Base-by-base conservation (phyloP, 2,329 filamentous ascomycete species). In the Penicillium sp. region DNA sequence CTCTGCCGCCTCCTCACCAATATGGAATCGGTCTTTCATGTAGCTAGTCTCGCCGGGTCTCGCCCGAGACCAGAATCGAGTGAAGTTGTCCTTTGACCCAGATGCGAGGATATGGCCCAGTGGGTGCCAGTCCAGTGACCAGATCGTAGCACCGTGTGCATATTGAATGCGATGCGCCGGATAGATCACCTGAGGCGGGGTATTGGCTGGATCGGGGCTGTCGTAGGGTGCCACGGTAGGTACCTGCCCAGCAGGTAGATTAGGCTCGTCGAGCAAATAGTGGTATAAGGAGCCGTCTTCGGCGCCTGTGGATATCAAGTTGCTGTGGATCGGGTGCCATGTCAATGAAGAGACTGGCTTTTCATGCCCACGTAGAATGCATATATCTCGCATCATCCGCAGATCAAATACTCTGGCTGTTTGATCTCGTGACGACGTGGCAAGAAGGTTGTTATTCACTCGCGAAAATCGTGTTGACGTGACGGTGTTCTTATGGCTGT, bases 61-160 rank as follows among this genome's bases (percentile, higher is more conserved):
- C 13, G 89, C 83, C 37, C 93, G 85, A 3, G 91, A 90, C 93
- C 93, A 98, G 75, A 98, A 98, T 42, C 93, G 85, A 2, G 93
- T 97, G 54, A 95, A 91, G 35, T 93, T 86, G 69, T 98, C 93
- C 69, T 98, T 97, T 9, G 91, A 95, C 10, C 93, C 93, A 1
- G 92, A 95, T 0, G 91, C 91, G 6, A 98, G 81, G 55, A 98
- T 92, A 66, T 98, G 93, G 25, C 93, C 93, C 0, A 97, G 79
- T 0, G 93, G 93, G 67, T 98, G 93, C 91, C 93, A 98, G 74
- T 96, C 91, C 43, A 98, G 80, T 15, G 91, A 95, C 93, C 93
- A 98, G 57, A 98, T 93, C 15, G 90, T 89, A 67, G 91, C 95
- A 60, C 95, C 88, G 68, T 98, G 93, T 0, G 93, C 93, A 64